These are phyloP conservation scores for Globisporangium emineosum DNA, from an alignment of 352 stramenopile genomes.

Conservation along the genomic window DNA sequence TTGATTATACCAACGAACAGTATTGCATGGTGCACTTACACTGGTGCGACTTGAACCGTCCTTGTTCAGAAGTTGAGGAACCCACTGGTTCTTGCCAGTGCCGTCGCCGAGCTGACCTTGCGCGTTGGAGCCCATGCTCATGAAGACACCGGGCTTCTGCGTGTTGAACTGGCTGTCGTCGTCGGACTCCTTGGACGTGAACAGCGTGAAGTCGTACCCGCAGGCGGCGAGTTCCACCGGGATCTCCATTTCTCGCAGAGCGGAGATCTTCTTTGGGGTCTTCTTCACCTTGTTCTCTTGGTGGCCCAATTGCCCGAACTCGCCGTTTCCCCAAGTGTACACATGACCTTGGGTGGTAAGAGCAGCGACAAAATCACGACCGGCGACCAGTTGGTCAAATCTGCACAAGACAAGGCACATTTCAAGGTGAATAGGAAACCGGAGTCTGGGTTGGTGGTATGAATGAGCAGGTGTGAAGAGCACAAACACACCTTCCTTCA, in stretches of 20 bases:
- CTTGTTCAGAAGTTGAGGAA: constrained; percentile 76
- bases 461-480: not conserved
- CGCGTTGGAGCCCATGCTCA: constrained; percentile 76
- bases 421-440: constrained; percentile 4
- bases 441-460: not conserved
- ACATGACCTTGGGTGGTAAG: constrained; percentile 60
- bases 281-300: constrained; percentile 88
- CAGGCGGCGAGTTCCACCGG: constrained; percentile 54
- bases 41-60: constrained; percentile 51
- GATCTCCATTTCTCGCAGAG: constrained; percentile 73
- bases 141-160: constrained; percentile 70
- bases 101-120: constrained; percentile 68
- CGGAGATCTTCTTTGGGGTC: constrained; percentile 81
- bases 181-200: constrained; percentile 61
- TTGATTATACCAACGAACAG: not conserved
- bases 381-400: constrained; percentile 53
- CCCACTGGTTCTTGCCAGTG: constrained; percentile 78
- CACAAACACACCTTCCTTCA: constrained; percentile 55
- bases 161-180: constrained; percentile 79
- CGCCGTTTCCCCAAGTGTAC: constrained; percentile 80
- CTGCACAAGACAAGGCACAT: constrained; percentile 20
- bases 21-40: constrained; percentile 23
- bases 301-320: constrained; percentile 74
- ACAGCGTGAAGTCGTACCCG: constrained; percentile 67
- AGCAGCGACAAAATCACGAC: constrained; percentile 56